Percentiles rank a stretch among this genome's conserved stretches.
phyloP scores from a whole-genome alignment of 768 basidiomycete genomes.

The Austroboletus eburneus region DNA sequence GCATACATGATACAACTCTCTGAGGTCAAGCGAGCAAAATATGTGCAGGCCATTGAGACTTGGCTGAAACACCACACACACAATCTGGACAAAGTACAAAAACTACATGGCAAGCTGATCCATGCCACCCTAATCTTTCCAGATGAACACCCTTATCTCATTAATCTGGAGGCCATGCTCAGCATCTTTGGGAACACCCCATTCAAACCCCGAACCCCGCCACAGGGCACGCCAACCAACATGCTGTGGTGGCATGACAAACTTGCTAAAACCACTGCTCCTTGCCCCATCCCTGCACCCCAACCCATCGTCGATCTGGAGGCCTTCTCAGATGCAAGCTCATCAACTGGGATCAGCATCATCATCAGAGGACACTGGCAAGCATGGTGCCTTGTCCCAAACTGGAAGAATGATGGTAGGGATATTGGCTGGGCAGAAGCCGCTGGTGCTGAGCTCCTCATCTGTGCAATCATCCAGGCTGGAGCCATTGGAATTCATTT shows the following conservation, averaged over 20 bases:
- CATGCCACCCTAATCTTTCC: slow-evolving; percentile 17
- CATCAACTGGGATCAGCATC: background rate
- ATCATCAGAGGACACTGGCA: background rate
- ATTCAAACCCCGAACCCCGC: background rate
- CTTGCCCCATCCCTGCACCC: background rate
- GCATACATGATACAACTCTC: background rate
- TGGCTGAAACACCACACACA: slow-evolving; percentile 15
- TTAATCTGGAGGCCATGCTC: background rate
- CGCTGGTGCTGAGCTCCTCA: slow-evolving; percentile 40
- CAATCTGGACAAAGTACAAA: slow-evolving; percentile 30
- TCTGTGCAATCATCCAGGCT: slow-evolving; percentile 9
- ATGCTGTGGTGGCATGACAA: background rate
- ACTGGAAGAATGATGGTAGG: background rate
- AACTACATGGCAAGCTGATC: slow-evolving; percentile 39
- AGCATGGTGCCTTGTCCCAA: background rate
- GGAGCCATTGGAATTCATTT: background rate
- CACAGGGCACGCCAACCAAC: background rate
- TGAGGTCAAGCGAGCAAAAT: background rate
- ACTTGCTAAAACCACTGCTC: background rate
- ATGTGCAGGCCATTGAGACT: background rate
- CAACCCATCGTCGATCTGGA: background rate
- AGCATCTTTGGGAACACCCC: background rate
- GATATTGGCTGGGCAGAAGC: slow-evolving; percentile 50
- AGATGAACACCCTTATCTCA: background rate
- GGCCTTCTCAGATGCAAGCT: background rate